Percentiles rank a stretch among this genome's conserved stretches.
phyloP scores from a whole-genome alignment of 352 stramenopile species.

The Pythium rhizo-oryzae region DNA sequence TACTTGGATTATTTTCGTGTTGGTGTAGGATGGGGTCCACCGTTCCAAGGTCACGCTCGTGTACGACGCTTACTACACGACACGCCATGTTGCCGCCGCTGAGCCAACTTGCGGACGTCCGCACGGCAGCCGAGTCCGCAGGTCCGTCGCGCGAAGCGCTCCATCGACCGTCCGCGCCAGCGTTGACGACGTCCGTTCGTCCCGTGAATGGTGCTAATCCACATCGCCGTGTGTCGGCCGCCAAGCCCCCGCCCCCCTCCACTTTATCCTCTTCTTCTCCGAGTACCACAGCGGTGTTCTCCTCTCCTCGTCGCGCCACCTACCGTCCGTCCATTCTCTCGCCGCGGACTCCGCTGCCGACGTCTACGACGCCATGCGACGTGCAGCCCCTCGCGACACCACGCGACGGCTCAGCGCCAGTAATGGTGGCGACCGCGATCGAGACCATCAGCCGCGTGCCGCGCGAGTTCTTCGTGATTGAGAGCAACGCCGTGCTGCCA shows the following conservation, averaged over 20 bases:
- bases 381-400: constrained; percentile 6
- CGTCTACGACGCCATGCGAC: background rate
- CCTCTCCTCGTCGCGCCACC: constrained; percentile 13
- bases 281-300: background rate
- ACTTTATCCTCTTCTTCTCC: background rate
- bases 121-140: background rate
- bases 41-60: no score
- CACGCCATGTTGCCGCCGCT: constrained; percentile 8
- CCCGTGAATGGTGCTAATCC: background rate
- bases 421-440: constrained; percentile 7
- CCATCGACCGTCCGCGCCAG: background rate
- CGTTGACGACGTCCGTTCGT: background rate
- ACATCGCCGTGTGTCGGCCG: background rate
- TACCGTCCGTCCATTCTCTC: constrained; percentile 7
- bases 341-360: background rate
- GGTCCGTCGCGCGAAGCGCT: constrained; percentile 14
- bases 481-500: constrained; percentile 66
- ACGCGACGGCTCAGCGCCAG: no score
- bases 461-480: constrained; percentile 78
- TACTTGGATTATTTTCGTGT: background rate
- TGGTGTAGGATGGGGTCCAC: background rate
- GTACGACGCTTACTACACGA: no score
- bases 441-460: constrained; percentile 45
- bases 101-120: constrained; percentile 2
- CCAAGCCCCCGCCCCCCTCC: constrained; percentile 11